Evolutionary conservation across 83 land plant species (phyloP), one percentile per base, ranked within the genome.

Genomic region (Isoetes engelmannii): DNA sequence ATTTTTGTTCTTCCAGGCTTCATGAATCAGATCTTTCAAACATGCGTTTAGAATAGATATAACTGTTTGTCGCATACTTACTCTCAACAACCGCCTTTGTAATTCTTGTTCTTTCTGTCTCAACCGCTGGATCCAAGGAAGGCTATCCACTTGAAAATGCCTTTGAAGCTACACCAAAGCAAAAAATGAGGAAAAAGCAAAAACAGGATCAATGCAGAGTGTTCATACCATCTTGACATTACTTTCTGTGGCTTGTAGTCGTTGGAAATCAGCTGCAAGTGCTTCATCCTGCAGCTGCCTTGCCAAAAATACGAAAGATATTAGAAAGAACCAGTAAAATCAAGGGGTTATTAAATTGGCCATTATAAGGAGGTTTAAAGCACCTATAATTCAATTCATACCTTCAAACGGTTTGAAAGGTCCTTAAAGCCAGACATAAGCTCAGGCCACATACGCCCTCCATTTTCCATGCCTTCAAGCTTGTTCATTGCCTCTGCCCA

Each of bases 401-500:
- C 99, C 97, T 89, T 86, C 51, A 95, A 67, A 4, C 99, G 84
- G 19, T 79, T 79, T 6, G 99, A 95, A 50, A 95, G 87, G 75
- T 91, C 97, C 78, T 85, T 95, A 70, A 95, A 95, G 19, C 99
- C 97, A 68, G 81, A 91, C 58, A 88, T 86, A 61, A 91, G 84
- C 70, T 95, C 91, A 41, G 99, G 97, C 97, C 96, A 95, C 47
- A 95, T 57, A 7, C 99, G 73, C 45, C 91, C 85, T 21, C 76
- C 68, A 69, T 89, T 91, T 19, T 88, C 97, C 97, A 95, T 88
- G n/a, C 97, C 91, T 66, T 91, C 97, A 60, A 95, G 80, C 80
- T 95, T 91, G 48, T 80, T 89, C 84, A 91, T 86, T 54, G 94
- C 99, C 72, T 95, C 99, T 21, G 91, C 97, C 97, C 97, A 95